phyloP scores from a whole-genome alignment of 2,329 filamentous ascomycete genomes.

The Aspergillus proliferans region DNA sequence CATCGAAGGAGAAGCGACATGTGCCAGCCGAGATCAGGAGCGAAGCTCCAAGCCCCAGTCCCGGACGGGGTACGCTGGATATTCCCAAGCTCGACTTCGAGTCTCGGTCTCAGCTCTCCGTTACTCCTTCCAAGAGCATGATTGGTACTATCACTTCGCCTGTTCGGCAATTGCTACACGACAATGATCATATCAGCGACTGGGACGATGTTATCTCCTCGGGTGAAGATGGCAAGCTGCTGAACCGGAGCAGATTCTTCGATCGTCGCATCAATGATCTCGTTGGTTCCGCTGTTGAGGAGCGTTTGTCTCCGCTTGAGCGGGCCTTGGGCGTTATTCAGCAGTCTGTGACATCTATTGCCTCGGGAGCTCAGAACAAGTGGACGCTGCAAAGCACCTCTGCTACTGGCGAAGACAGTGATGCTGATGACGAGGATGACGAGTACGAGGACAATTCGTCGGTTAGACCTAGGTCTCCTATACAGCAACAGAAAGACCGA shows the following conservation, averaged over 20 bases:
- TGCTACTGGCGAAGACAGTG: conserved; percentile 67
- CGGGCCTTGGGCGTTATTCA: conserved; percentile 71
- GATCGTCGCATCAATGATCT: conserved; percentile 83
- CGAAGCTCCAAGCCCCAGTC: conserved; percentile 68
- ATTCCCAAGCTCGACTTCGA: conserved; percentile 34
- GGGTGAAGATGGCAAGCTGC: conserved; percentile 75
- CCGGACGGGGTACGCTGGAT: conserved; percentile 51
- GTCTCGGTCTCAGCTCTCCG: conserved; percentile 38
- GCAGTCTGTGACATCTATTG: conserved; percentile 56
- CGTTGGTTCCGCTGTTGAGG: conserved; percentile 69
- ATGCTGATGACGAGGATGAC: conserved; percentile 92
- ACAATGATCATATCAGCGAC: conserved; percentile 66
- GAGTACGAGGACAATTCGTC: conserved; percentile 48
- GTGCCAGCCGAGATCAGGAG: conserved; percentile 52
- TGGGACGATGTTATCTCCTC: conserved; percentile 86
- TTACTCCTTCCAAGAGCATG: conserved; percentile 60
- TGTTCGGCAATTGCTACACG: conserved; percentile 58
- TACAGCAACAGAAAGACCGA: conserved; percentile 56
- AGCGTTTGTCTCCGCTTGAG: conserved; percentile 74
- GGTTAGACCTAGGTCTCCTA: conserved; percentile 69
- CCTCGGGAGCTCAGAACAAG: conserved; percentile 51
- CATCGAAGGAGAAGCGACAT: conserved; percentile 50
- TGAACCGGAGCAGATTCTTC: conserved; percentile 78
- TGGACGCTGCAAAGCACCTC: conserved; percentile 61
- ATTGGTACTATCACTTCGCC: conserved; percentile 48